phyloP scores from a whole-genome alignment of 306 rosid genomes.

The Gillenia trifoliata region DNA sequence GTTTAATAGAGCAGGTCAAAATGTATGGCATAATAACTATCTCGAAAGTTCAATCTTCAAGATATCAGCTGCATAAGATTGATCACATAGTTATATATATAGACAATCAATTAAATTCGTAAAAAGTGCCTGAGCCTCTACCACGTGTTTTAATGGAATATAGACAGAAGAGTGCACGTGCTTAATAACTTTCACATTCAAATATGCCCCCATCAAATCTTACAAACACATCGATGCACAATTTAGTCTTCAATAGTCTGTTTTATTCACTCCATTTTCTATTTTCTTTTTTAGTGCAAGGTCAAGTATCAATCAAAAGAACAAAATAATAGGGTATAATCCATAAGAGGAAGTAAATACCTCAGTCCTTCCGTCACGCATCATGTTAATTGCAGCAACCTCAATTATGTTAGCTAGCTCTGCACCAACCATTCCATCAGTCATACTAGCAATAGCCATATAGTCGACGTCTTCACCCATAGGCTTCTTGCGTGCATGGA shows the following conservation, averaged over 20 bases:
- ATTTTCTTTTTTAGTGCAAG: background rate
- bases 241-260: background rate
- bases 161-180: slow-evolving; percentile 1
- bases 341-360: slow-evolving; percentile 28
- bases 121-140: background rate
- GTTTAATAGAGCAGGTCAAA: background rate
- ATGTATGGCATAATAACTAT: background rate
- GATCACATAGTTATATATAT: background rate
- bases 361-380: slow-evolving; percentile 90
- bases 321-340: background rate
- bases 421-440: slow-evolving; percentile 99
- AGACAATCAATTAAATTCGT: background rate
- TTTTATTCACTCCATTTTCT: background rate
- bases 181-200: background rate
- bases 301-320: background rate
- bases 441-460: slow-evolving; percentile 85
- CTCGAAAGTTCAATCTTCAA: background rate
- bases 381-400: slow-evolving; percentile 98
- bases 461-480: slow-evolving; percentile 94
- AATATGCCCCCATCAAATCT: background rate
- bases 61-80: background rate
- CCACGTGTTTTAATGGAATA: background rate
- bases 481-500: slow-evolving; percentile 96
- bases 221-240: background rate
- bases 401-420: slow-evolving; percentile 95